Evolutionary conservation across 352 stramenopile species (phyloP).

Genomic region (Pythium volutum): DNA sequence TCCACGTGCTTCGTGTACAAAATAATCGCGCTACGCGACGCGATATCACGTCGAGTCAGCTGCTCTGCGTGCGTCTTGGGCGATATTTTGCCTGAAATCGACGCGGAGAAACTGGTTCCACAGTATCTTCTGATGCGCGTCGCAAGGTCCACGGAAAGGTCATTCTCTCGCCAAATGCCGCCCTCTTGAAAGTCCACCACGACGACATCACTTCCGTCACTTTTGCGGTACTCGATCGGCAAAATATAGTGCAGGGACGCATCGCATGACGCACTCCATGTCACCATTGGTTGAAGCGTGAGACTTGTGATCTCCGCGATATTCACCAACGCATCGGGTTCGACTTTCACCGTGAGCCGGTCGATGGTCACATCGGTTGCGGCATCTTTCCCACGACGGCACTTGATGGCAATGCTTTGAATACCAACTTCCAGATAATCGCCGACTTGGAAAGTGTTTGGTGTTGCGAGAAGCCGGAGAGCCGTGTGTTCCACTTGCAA

Average conservation of each 20-base stretch:
- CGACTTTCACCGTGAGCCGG: constrained; percentile 53
- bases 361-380: constrained; percentile 40
- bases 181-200: constrained; percentile 15
- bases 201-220: not conserved
- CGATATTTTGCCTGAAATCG: constrained; percentile 42
- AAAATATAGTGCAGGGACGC: constrained; percentile 43
- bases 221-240: constrained; percentile 37
- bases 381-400: constrained; percentile 19
- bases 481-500: constrained; percentile 37
- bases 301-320: constrained; percentile 57
- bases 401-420: constrained; percentile 33
- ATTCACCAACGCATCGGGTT: constrained; percentile 60
- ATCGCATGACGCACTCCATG: constrained; percentile 36
- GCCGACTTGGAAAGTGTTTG: constrained; percentile 45
- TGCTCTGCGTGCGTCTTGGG: constrained; percentile 17
- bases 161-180: not conserved
- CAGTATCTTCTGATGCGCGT: constrained; percentile 27
- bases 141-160: not conserved
- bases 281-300: constrained; percentile 41
- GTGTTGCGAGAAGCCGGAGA: constrained; percentile 41
- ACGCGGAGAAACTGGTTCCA: constrained; percentile 37
- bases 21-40: constrained; percentile 52
- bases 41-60: constrained; percentile 51
- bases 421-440: constrained; percentile 56
- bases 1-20: constrained; percentile 77